These are phyloP conservation scores for Pyricularia pennisetigena DNA, from an alignment of 2,329 filamentous ascomycete species.

Conservation along the genomic window DNA sequence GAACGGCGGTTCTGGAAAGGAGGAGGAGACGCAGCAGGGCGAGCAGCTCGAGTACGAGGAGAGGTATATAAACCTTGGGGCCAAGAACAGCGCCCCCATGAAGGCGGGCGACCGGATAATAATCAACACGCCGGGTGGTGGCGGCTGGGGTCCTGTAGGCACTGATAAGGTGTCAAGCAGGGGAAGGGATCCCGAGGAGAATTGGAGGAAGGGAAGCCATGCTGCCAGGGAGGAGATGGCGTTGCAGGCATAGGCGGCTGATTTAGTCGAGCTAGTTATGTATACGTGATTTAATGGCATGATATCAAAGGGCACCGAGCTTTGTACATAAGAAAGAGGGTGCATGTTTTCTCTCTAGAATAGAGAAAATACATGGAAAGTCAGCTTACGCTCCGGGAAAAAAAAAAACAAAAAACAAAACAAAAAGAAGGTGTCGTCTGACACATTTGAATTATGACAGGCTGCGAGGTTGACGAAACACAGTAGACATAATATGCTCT, in stretches of 20 bases:
- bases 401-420: no score
- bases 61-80: slow-evolving; percentile 61
- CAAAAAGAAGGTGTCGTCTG: neutral
- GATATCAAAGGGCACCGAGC: neutral
- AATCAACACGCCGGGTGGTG: slow-evolving; percentile 67
- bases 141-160: slow-evolving; percentile 60
- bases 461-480: neutral
- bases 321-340: neutral
- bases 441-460: neutral
- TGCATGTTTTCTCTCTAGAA: neutral
- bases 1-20: slow-evolving; percentile 1
- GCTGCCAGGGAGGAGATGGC: slow-evolving; percentile 46
- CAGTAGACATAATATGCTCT: neutral
- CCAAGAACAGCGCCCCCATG: slow-evolving; percentile 74
- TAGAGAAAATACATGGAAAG: neutral
- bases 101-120: slow-evolving; percentile 68
- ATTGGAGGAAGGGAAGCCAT: slow-evolving; percentile 47
- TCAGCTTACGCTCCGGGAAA: neutral
- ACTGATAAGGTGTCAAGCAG: slow-evolving; percentile 40
- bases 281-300: neutral
- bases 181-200: slow-evolving; percentile 42
- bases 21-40: slow-evolving; percentile 10
- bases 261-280: neutral
- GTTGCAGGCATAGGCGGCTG: slow-evolving; percentile 37
- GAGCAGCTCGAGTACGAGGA: slow-evolving; percentile 37